Percentiles rank a stretch among this genome's conserved stretches.
phyloP scores from a whole-genome alignment of 352 stramenopile genomes.

The Phytophthora cactorum region DNA sequence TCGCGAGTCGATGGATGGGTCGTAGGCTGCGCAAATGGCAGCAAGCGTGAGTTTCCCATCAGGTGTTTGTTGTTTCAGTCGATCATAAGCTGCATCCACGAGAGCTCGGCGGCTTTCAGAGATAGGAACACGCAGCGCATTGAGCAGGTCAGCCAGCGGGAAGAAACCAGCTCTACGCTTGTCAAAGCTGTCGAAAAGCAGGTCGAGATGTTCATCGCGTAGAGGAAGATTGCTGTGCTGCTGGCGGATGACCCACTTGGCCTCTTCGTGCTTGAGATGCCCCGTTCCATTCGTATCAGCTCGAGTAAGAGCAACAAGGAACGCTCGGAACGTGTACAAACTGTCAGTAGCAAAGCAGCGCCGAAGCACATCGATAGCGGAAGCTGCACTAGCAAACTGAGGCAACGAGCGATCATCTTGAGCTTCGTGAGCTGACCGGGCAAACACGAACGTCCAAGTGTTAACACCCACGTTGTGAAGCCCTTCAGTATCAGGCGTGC shows the following conservation, averaged over 20 bases:
- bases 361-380: conserved; percentile 59
- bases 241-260: conserved; percentile 67
- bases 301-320: conserved; percentile 49
- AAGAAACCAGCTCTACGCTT: conserved; percentile 73
- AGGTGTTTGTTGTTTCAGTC: conserved; percentile 32
- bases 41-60: conserved; percentile 56
- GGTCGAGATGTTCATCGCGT: conserved; percentile 77
- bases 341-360: conserved; percentile 60
- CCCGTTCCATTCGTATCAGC: conserved; percentile 55
- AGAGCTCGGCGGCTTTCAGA: conserved; percentile 36
- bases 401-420: conserved; percentile 53
- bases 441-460: conserved; percentile 72
- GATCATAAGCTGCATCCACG: conserved; percentile 56
- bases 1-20: conserved; percentile 67
- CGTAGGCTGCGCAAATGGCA: conserved; percentile 52
- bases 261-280: conserved; percentile 68
- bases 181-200: conserved; percentile 77
- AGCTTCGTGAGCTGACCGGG: conserved; percentile 42
- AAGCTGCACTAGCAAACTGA: conserved; percentile 43
- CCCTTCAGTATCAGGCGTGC: conserved; percentile 76
- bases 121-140: conserved; percentile 47
- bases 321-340: conserved; percentile 65
- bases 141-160: conserved; percentile 50
- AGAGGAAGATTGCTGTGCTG: conserved; percentile 52
- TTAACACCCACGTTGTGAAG: conserved; percentile 53